Conservation (phyloP, 2,329 filamentous ascomycete genomes). For the Claviceps cyperi region DNA sequence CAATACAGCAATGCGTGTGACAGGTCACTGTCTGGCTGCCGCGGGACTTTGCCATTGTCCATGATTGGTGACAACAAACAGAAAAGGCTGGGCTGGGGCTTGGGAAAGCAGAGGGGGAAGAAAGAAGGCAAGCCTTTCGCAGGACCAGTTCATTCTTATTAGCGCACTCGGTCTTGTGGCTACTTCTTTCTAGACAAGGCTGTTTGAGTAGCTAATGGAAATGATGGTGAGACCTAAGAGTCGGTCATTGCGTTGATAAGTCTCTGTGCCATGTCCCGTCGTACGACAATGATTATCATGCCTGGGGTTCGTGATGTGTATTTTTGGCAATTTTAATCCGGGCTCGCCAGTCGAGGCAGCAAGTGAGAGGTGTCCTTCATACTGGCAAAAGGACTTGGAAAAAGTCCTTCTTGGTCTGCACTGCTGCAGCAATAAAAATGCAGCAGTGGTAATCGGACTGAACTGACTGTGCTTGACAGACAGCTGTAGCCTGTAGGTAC, state of each 20-base stretch:
- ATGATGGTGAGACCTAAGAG: not conserved
- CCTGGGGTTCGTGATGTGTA: not conserved
- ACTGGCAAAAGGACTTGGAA: not conserved
- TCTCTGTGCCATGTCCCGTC: not conserved
- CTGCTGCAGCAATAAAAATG: too few relatives aligned
- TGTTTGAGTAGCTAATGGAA: not conserved
- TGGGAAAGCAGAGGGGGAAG: not conserved
- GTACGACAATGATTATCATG: not conserved
- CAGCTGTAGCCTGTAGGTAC: not conserved
- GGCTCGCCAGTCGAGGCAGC: not conserved
- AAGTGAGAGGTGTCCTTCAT: not conserved
- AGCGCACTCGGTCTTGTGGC: too few relatives aligned
- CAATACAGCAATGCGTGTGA: slow-evolving; percentile 5
- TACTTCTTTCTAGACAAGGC: not conserved
- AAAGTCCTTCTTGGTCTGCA: too few relatives aligned
- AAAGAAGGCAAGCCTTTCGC: not conserved
- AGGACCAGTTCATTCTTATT: too few relatives aligned
- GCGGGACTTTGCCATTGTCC: not conserved
- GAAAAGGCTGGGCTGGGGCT: slow-evolving; percentile 1
- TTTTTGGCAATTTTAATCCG: not conserved
- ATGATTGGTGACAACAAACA: slow-evolving; percentile 1
- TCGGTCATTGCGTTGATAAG: not conserved
- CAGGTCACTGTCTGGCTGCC: not conserved
- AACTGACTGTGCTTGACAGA: not conserved
- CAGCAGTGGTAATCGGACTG: too few relatives aligned